Conservation (phyloP, 169 alveolate genomes). For the Cyclospora cayetanensis region DNA sequence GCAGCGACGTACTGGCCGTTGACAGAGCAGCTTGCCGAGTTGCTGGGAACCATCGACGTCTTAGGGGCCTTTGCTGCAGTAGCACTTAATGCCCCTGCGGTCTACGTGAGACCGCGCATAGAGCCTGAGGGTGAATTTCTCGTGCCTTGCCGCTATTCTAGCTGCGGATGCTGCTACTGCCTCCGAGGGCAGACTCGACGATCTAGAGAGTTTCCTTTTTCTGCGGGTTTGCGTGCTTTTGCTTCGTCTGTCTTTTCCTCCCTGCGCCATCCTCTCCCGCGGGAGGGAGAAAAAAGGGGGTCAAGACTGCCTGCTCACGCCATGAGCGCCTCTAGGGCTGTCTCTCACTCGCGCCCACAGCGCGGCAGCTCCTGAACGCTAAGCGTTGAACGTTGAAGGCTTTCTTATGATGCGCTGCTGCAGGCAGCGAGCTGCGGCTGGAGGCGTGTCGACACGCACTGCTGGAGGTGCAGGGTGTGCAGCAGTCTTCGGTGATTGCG, state of each 20-base stretch:
- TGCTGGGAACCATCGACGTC: conserved; percentile 94
- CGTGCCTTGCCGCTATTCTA: background rate
- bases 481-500: conserved; percentile 81
- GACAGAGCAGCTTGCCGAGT: conserved; percentile 88
- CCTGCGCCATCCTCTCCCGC: no score
- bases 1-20: conserved; percentile 96
- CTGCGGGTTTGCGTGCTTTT: background rate
- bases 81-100: conserved; percentile 85
- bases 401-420: background rate
- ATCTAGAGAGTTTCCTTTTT: no score
- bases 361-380: no score
- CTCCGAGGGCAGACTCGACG: background rate
- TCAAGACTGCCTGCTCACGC: no score
- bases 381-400: no score
- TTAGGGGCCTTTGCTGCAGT: conserved; percentile 93
- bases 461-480: conserved; percentile 81
- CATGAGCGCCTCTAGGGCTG: no score
- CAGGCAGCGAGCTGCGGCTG: conserved; percentile 80
- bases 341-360: no score
- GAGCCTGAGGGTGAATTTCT: conserved; percentile 74
- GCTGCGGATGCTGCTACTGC: background rate
- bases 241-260: no score
- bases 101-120: conserved; percentile 91
- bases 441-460: conserved; percentile 88
- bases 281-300: no score